These are phyloP conservation scores for Sphagnum magellanicum DNA, from an alignment of 228 moss, liverwort and hornwort species.

Conservation along the genomic window DNA sequence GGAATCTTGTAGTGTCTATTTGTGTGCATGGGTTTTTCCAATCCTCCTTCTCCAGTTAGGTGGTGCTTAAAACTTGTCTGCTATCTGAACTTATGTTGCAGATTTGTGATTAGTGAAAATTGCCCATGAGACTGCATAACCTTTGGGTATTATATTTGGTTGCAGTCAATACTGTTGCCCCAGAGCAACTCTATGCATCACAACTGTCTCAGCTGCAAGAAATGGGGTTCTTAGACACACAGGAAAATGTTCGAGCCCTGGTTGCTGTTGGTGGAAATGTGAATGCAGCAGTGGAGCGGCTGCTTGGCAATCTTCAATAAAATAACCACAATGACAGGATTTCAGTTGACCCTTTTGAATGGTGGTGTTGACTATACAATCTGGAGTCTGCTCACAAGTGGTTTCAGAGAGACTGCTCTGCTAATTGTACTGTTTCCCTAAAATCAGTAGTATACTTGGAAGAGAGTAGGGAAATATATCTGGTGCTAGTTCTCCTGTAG, in stretches of 20 bases:
- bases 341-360: constrained; percentile 3
- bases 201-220: constrained; percentile 94
- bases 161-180: constrained; percentile 50
- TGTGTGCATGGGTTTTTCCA: neutral
- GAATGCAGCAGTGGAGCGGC: constrained; percentile 89
- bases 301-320: constrained; percentile 77
- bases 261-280: constrained; percentile 92
- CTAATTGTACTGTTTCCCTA: constrained; percentile 7
- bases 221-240: constrained; percentile 92
- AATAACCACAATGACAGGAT: neutral
- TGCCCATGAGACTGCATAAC: neutral
- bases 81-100: neutral
- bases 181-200: constrained; percentile 88
- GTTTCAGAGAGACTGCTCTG: constrained; percentile 11
- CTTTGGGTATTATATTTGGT: neutral
- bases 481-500: constrained; percentile 16
- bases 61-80: neutral
- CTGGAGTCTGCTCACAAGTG: constrained; percentile 11
- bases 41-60: neutral
- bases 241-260: constrained; percentile 85
- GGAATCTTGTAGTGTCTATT: neutral
- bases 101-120: neutral
- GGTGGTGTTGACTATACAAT: constrained; percentile 13
- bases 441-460: constrained; percentile 18
- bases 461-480: constrained; percentile 7